Evolutionary conservation across 129 eudicot species (phyloP), one percentile per base, ranked within the genome.

Genomic region (Centaurea solstitialis): DNA sequence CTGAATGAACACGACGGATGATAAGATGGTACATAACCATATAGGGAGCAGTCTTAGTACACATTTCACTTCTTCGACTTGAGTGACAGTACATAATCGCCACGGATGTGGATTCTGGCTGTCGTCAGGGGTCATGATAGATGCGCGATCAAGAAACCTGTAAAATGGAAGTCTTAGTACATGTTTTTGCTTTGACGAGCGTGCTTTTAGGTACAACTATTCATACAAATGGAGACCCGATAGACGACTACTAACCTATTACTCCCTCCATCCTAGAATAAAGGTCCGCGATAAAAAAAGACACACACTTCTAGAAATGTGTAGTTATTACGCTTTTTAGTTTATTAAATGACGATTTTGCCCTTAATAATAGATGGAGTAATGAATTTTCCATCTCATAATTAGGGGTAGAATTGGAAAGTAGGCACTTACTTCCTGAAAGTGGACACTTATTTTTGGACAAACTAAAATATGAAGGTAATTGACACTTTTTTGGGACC

Each of bases 31-130:
- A 86, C 97, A 92, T 72, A 92, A 50, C 97, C 97, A 92, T 83
- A 92, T 90, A 5, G 95, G 97, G 30, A 90, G 80, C 21, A 90
- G 73, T 41, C 95, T 70, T 41, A 90, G 66, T 4, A 92, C 91
- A 53, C 94, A 90, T 87, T 92, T 92, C 20, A 91, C 94, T 84
- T 92, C 97, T 78, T 92, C 95, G 0, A 92, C 93, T 81, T 92
- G 94, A 2, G 97, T 85, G 9, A 90, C 76, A 2, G 97, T 90
- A 68, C 94, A 90, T 53, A 92, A 84, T 30, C 80, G 81, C 97
- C 97, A 92, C 10, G 88, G 86, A 76, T 85, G 47, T 17, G 85
- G 83, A 12, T 74, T 81, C 47, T 85, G 83, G 13, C 69, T 26
- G 6, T 85, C 85, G 6, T 81, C 77, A 3, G 80, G 82, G 83